phyloP scores from a whole-genome alignment of 371 early-diverging fungal species.

The Chytridium lagenaria region DNA sequence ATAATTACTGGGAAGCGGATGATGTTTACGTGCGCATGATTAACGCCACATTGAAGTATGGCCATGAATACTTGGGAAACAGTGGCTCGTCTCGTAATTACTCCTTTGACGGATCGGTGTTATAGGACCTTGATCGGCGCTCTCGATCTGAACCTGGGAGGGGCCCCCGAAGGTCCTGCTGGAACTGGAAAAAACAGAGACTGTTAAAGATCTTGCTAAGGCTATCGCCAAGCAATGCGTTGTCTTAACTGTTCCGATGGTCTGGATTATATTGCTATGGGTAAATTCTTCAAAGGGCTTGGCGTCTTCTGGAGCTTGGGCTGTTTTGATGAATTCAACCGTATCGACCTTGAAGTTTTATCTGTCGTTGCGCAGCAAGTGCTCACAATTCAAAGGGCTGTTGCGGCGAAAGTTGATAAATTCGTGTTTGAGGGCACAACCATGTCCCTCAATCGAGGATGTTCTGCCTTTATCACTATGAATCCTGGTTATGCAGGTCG shows the following conservation, averaged over 20 bases:
- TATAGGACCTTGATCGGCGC: conserved; percentile 65
- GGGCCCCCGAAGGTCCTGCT: conserved; percentile 63
- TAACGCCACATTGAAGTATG: conserved; percentile 60
- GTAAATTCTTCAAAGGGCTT: conserved; percentile 66
- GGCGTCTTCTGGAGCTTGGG: conserved; percentile 61
- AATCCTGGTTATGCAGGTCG: conserved; percentile 71
- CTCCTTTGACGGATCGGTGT: conserved; percentile 64
- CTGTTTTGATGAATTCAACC: conserved; percentile 73
- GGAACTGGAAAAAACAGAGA: conserved; percentile 69
- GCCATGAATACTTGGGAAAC: conserved; percentile 65
- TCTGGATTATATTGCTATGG: conserved; percentile 64
- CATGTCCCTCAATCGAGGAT: conserved; percentile 58
- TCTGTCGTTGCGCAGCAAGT: conserved; percentile 65
- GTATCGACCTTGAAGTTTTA: conserved; percentile 63
- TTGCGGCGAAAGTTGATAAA: conserved; percentile 57
- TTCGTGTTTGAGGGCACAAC: conserved; percentile 65
- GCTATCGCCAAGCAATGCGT: conserved; percentile 65
- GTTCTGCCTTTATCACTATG: conserved; percentile 68
- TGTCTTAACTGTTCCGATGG: conserved; percentile 69
- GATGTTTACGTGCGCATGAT: conserved; percentile 64
- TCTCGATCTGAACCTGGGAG: conserved; percentile 61
- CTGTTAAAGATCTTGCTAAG: conserved; percentile 67
- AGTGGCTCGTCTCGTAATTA: conserved; percentile 58
- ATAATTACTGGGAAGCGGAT: conserved; percentile 64
- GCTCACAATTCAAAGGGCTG: conserved; percentile 61